These are phyloP conservation scores for Phytophthora rubi DNA, from an alignment of 352 stramenopile species.

Conservation along the genomic window DNA sequence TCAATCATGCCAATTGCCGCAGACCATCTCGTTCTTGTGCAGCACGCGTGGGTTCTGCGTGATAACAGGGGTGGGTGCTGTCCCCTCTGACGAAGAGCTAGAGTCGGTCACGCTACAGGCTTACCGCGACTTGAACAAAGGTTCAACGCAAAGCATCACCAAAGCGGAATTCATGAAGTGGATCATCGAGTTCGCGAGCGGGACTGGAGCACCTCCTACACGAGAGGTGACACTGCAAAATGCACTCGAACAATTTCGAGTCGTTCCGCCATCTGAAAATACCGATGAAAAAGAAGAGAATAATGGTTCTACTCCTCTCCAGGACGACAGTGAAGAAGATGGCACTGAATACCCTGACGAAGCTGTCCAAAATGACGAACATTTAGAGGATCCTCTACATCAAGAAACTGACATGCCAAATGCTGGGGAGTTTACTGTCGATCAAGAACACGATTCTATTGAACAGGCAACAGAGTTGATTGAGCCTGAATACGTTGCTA, in stretches of 20 bases:
- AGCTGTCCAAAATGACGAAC: background rate
- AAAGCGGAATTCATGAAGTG: slow-evolving; percentile 72
- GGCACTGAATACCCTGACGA: background rate
- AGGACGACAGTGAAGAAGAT: background rate
- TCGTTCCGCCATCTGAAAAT: slow-evolving; percentile 6
- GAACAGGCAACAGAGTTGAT: background rate
- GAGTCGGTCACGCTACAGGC: slow-evolving; percentile 61
- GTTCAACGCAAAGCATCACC: slow-evolving; percentile 55
- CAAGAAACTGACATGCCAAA: background rate
- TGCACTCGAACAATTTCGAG: slow-evolving; percentile 37
- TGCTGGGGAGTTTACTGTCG: background rate
- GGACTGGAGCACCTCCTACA: slow-evolving; percentile 9
- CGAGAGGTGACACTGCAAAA: slow-evolving; percentile 38
- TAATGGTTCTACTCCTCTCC: background rate
- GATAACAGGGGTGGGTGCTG: slow-evolving; percentile 46
- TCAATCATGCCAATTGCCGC: background rate
- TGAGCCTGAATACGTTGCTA: slow-evolving; percentile 6
- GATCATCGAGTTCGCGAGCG: slow-evolving; percentile 44
- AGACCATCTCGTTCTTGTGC: slow-evolving; percentile 77
- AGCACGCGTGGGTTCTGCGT: slow-evolving; percentile 57
- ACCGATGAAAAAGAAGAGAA: slow-evolving; percentile 12
- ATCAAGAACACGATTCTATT: slow-evolving; percentile 3
- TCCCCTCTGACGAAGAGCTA: slow-evolving; percentile 66
- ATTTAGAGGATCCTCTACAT: background rate
- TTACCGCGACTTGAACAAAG: slow-evolving; percentile 69